A percentile compares a stretch with the other conserved stretches of the same genome.
Evolutionary conservation across 2,329 filamentous ascomycete species (phyloP).

Genomic region (Lojkania enalia): DNA sequence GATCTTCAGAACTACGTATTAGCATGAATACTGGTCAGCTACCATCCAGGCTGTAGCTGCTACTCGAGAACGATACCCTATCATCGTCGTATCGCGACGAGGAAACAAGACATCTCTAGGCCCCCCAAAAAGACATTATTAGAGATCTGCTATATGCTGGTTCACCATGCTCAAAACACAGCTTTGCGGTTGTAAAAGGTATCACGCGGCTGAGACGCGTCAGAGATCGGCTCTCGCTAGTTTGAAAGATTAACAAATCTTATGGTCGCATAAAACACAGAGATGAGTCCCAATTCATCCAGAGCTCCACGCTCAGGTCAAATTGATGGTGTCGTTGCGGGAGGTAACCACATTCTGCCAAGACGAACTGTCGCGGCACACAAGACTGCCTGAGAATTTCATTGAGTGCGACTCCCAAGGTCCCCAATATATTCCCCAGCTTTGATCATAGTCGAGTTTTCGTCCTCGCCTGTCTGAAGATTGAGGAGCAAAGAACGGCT

Average conservation of each 20-base stretch:
- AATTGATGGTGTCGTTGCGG: background rate
- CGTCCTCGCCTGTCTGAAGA: no score
- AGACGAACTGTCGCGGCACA: background rate
- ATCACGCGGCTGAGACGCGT: slow-evolving; percentile 12
- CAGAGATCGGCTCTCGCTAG: slow-evolving; percentile 1
- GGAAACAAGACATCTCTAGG: background rate
- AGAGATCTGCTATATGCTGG: slow-evolving; percentile 9
- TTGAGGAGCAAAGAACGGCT: no score
- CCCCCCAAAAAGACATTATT: slow-evolving; percentile 7
- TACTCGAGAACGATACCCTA: slow-evolving; percentile 7
- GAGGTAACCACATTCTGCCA: background rate
- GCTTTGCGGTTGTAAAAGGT: background rate
- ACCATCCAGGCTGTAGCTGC: slow-evolving; percentile 6
- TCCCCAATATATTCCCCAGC: no score
- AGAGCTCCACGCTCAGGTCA: background rate
- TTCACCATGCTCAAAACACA: background rate
- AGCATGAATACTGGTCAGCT: slow-evolving; percentile 2
- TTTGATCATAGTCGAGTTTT: no score
- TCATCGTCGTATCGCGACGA: slow-evolving; percentile 4
- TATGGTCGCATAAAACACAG: slow-evolving; percentile 4
- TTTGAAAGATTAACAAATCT: slow-evolving; percentile 2
- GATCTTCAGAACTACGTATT: background rate
- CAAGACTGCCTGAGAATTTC: no score
- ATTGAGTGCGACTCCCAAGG: no score
- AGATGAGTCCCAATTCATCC: background rate